Base-by-base conservation (phyloP, 352 stramenopile species). In the Phytophthora boehmeriae region DNA sequence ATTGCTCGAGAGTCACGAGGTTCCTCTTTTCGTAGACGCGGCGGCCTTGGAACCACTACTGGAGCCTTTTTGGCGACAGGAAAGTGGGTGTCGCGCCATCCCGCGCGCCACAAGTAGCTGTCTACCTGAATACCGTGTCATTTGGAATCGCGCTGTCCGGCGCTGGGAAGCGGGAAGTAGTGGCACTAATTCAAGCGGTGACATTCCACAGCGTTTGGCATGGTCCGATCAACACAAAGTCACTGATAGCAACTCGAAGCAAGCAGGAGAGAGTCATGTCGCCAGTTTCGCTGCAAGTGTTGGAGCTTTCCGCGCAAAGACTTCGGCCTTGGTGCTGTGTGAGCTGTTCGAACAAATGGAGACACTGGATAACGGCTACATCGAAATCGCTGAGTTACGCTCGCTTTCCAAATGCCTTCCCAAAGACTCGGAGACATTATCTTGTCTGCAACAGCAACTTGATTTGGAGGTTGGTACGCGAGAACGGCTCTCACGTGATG, bases 331-430 rank as follows among this genome's bases (percentile, higher is more conserved):
- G 28, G 45, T 80, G 16, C 50, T 91, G 1, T 92, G 81, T 22
- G 77, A 85, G 25, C 53, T 92, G 32, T 89, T 92, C 39, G 83
- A 92, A 45, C 64, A 71, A n/a, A 85, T 90, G 76, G 83, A 92
- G 52, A 59, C 73, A 0, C 48, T 70, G 4, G 83, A 90, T 38
- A 83, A 75, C 34, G 78, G 73, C 2, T 83, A 86, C 54, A 75
- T 90, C 14, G 83, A 90, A 4, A 86, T 92, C 6, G 81, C 83
- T 22, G 83, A 92, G 39, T 39, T 92, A 10, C 77, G 83, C 0
- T 92, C 81, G 10, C 62, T 91, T 5, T 54, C 68, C 9, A 90
- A 89, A 52, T 71, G 60, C n/a, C 35, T 63, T 1, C 49, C 25
- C 17, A 38, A 58, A 13, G 44, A 20, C 16, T 8, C 10, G 13